Evolutionary conservation across 2,329 filamentous ascomycete species (phyloP), one percentile per base, ranked within the genome.

Genomic region (Calonectria pteridis): DNA sequence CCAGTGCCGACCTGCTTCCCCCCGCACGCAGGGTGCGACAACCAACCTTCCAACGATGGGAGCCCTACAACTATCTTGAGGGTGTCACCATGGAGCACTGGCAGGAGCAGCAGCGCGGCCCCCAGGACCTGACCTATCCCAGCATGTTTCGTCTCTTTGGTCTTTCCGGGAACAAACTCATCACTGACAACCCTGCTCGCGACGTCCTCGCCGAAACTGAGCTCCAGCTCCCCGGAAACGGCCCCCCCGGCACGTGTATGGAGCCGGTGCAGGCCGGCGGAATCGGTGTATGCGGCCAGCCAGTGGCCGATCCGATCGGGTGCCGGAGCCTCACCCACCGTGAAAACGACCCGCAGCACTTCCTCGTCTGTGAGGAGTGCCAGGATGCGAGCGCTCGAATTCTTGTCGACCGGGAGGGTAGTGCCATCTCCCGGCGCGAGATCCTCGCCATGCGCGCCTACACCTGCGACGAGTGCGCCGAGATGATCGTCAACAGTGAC

Each of bases 391-490:
- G 75, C 73, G 74, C 75, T 18, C 28, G 33, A 4, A 55, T 75
- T 9, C 72, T 84, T 50, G 72, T 77, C 43, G 20, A 67, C 1
- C 71, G 55, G 9, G 10, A 70, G 1, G 35, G n/a, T 9, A 69
- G 63, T n/a, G 50, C 73, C 49, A 49, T 83, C 46, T 73, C 70
- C 1, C 35, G 23, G 13, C 33, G 26, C 6, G 81, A 84, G 37
- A 69, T 85, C n/a, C 35, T 82, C n/a, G 59, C 40, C 37, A 81
- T 86, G 78, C 82, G 86, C 4, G 80, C 80, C 50, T 86, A 84
- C 76, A 78, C 84, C 6, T 87, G 86, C 75, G 35, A 55, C 14
- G 31, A 33, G 0, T 87, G 86, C 75, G 65, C 80, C 14, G 26
- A 49, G 1, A 29, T 31, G 6, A 62, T 77, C 6, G 71, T 76